These are phyloP conservation scores for Periconia macrospinosa DNA, from an alignment of 2,329 filamentous ascomycete species.

Conservation along the genomic window DNA sequence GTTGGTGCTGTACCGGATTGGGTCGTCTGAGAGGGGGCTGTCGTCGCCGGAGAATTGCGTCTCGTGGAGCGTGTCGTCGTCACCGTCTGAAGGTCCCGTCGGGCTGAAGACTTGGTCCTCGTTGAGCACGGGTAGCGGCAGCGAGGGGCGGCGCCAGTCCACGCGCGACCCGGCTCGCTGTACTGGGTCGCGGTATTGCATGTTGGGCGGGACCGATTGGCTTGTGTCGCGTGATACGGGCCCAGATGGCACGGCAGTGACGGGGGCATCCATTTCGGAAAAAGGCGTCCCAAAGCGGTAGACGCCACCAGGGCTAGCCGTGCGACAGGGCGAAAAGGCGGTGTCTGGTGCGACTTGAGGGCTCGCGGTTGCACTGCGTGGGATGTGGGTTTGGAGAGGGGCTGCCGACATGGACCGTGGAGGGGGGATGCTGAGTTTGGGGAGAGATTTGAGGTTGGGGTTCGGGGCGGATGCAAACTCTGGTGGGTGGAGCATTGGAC, in stretches of 20 bases:
- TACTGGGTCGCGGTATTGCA: conserved; percentile 69
- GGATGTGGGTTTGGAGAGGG: conserved; percentile 22
- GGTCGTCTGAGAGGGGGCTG: conserved; percentile 32
- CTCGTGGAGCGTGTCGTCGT: conserved; percentile 36
- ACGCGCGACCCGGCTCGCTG: conserved; percentile 49
- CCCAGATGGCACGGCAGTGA: conserved; percentile 71
- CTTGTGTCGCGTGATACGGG: conserved; percentile 77
- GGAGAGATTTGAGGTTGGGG: conserved; percentile 58
- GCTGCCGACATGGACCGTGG: conserved; percentile 41
- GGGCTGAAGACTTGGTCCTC: conserved; percentile 60
- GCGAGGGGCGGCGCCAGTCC: conserved; percentile 64
- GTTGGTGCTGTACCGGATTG: conserved; percentile 26
- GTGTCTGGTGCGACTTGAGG: conserved; percentile 38
- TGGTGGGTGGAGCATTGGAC: conserved; percentile 41
- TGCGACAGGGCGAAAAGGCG: conserved; percentile 51
- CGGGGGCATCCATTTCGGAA: conserved; percentile 85
- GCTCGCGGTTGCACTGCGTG: conserved; percentile 25
- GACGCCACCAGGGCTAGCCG: conserved; percentile 60
- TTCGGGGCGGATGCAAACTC: conserved; percentile 49
- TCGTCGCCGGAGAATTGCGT: conserved; percentile 37
- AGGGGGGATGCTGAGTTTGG: conserved; percentile 59
- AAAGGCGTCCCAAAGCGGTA: conserved; percentile 85
- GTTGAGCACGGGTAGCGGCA: conserved; percentile 69
- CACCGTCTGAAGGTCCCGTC: conserved; percentile 31
- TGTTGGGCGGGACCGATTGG: conserved; percentile 91